A percentile compares a stretch with the other conserved stretches of the same genome.
phyloP scores from a whole-genome alignment of 495 filamentous ascomycete species.

The Penicillium roqueforti region DNA sequence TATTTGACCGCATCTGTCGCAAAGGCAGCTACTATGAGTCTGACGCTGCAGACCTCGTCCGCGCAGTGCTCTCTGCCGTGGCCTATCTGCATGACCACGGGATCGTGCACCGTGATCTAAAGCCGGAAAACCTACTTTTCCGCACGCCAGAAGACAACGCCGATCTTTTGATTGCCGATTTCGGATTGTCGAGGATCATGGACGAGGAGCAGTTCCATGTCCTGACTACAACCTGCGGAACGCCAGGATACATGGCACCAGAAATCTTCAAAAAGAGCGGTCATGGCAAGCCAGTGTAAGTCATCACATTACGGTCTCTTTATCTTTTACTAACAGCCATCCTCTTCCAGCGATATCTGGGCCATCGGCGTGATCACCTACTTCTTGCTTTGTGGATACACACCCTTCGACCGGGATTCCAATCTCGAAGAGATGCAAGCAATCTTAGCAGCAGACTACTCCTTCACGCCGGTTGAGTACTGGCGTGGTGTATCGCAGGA shows the following conservation, averaged over 20 bases:
- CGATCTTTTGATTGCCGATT: slow-evolving; percentile 89
- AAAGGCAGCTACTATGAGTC: slow-evolving; percentile 98
- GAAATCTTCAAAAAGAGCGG: slow-evolving; percentile 79
- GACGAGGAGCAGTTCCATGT: slow-evolving; percentile 99
- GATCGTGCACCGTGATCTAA: slow-evolving; percentile 87
- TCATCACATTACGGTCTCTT: background rate
- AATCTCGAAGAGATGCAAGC: slow-evolving; percentile 99
- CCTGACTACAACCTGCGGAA: slow-evolving; percentile 94
- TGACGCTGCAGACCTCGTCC: slow-evolving; percentile 91
- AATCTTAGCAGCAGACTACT: slow-evolving; percentile 93
- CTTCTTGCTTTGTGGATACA: slow-evolving; percentile 97
- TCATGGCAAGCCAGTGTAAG: slow-evolving; percentile 75
- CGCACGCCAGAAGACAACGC: slow-evolving; percentile 56
- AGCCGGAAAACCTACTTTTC: slow-evolving; percentile 54
- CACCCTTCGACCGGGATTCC: slow-evolving; percentile 94
- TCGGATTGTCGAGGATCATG: slow-evolving; percentile 93
- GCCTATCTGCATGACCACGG: slow-evolving; percentile 98
- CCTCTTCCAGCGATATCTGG: slow-evolving; percentile 61
- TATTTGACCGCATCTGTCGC: slow-evolving; percentile 97
- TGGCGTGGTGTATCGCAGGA: slow-evolving; percentile 87
- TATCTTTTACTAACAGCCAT: background rate
- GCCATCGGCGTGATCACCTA: slow-evolving; percentile 85
- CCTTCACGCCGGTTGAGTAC: slow-evolving; percentile 92
- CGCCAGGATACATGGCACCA: slow-evolving; percentile 92
- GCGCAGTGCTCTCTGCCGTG: slow-evolving; percentile 92